Base-by-base conservation (phyloP, 2,329 filamentous ascomycete species). In the Sclerotinia spermophila region DNA sequence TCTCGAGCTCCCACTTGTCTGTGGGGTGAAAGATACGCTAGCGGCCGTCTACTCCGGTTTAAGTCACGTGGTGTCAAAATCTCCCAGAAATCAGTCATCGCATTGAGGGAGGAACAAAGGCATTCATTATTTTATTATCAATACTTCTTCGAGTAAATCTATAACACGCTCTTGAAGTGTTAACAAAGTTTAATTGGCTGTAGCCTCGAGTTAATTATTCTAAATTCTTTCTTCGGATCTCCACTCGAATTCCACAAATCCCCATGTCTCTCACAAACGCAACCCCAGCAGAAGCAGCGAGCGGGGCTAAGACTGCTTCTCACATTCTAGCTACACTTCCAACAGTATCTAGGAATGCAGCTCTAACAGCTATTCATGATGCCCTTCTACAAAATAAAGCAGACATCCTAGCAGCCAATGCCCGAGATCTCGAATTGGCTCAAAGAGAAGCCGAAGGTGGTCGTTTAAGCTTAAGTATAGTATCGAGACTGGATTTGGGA, bases 181-280 rank as follows among this genome's bases (percentile, higher is more conserved):
- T 40, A 27, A 27, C 15, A 40, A 40, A 30, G 5, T 24, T 13
- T 5, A 5, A 13, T 15, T 21, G 33, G 3, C 7, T 27, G 11
- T 30, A 7, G 10, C 19, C n/a, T 48, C 8, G 17, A 27, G 1
- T 27, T 11, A 15, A 2, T 11, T 17, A 5, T 11, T 35, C 40
- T 45, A 62, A 24, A 53, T 8, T 24, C 45, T 8, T 30, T 40
- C n/a, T 30, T 38, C 2, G 10, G 35, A 30, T 38, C 40, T 35
- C 13, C 19, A 1, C 17, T 53, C 3, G 10, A 24, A 15, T n/a
- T 19, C 24, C 19, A 35, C 45, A 35, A 56, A 33, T 59, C 35
- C 61, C 44, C 44, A 97, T 98, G 96, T 97, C 95, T 75, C 86
- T 97, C 71, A 97, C 94, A 64, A 94, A 92, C 80, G 92, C 92